Evolutionary conservation across 495 filamentous ascomycete species (phyloP).

Genomic region (Zalerion maritima): DNA sequence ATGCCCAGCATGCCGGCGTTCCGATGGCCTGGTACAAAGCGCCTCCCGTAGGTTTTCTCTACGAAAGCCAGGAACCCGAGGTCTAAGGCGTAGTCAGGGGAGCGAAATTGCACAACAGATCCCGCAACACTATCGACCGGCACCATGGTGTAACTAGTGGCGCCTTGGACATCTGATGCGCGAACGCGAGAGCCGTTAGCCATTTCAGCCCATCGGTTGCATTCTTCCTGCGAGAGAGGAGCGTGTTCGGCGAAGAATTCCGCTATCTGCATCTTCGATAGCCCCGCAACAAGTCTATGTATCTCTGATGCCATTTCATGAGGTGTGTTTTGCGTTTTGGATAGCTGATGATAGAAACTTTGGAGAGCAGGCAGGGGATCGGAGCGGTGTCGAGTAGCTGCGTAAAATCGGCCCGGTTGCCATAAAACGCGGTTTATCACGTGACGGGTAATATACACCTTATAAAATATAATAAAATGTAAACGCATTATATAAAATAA

Average conservation of each 20-base stretch:
- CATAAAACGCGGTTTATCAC: too few relatives aligned
- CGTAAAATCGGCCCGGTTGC: too few relatives aligned
- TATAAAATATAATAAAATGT: too few relatives aligned
- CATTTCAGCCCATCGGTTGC: conserved; percentile 1
- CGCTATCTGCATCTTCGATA: conserved; percentile 2
- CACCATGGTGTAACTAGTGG: conserved; percentile 3
- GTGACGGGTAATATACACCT: too few relatives aligned
- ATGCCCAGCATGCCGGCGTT: not conserved
- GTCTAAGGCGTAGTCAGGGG: conserved; percentile 1
- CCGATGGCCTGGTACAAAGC: conserved; percentile 1
- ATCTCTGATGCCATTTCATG: too few relatives aligned
- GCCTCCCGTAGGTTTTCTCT: conserved; percentile 1
- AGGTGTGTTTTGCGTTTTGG: too few relatives aligned
- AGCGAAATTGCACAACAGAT: conserved; percentile 2
- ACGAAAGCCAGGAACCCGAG: not conserved
- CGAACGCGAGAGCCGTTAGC: not conserved
- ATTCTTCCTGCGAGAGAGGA: conserved; percentile 1
- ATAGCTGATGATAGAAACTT: too few relatives aligned
- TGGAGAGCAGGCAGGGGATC: too few relatives aligned
- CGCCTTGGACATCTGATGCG: conserved; percentile 2
- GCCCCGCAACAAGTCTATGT: too few relatives aligned
- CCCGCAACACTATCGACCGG: too few relatives aligned
- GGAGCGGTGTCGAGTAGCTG: too few relatives aligned
- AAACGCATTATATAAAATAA: too few relatives aligned
- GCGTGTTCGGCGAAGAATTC: not conserved